phyloP scores from a whole-genome alignment of 495 filamentous ascomycete genomes.

The Lentithecium fluviatile region DNA sequence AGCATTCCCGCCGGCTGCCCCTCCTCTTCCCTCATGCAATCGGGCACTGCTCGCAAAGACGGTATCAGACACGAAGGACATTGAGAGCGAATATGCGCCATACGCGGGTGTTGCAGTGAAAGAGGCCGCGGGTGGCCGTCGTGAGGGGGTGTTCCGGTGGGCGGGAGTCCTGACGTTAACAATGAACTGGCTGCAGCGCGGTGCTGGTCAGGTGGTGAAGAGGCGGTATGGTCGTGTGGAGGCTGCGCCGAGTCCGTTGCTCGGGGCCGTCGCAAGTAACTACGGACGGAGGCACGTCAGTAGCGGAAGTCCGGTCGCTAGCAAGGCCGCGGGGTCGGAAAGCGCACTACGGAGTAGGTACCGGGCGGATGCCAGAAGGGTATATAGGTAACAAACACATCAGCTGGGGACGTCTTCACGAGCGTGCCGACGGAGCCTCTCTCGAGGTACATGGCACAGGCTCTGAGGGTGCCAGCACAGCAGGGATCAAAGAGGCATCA shows the following conservation, averaged over 20 bases:
- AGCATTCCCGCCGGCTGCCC: slow-evolving; percentile 1
- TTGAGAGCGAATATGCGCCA: slow-evolving; percentile 30
- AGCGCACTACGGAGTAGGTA: no score
- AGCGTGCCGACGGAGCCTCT: no score
- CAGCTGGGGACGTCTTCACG: no score
- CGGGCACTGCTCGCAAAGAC: slow-evolving; percentile 30
- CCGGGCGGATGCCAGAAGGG: no score
- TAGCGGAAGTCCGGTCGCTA: background rate
- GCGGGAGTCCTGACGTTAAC: background rate
- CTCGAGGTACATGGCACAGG: no score
- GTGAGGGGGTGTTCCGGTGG: background rate
- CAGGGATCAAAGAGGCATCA: background rate
- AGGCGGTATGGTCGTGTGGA: slow-evolving; percentile 12
- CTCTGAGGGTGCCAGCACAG: no score
- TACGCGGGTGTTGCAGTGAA: slow-evolving; percentile 18
- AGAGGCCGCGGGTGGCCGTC: slow-evolving; percentile 29
- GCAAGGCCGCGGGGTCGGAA: background rate
- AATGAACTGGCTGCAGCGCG: background rate
- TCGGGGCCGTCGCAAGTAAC: background rate
- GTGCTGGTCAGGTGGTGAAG: slow-evolving; percentile 7
- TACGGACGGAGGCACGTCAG: background rate
- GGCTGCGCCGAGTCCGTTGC: background rate
- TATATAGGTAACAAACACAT: no score
- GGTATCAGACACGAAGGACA: slow-evolving; percentile 38
- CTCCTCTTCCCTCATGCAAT: slow-evolving; percentile 13